Percentiles rank a stretch among this genome's conserved stretches.
phyloP scores from a whole-genome alignment of 805 yeast species.

The Metschnikowia picachoensis region DNA sequence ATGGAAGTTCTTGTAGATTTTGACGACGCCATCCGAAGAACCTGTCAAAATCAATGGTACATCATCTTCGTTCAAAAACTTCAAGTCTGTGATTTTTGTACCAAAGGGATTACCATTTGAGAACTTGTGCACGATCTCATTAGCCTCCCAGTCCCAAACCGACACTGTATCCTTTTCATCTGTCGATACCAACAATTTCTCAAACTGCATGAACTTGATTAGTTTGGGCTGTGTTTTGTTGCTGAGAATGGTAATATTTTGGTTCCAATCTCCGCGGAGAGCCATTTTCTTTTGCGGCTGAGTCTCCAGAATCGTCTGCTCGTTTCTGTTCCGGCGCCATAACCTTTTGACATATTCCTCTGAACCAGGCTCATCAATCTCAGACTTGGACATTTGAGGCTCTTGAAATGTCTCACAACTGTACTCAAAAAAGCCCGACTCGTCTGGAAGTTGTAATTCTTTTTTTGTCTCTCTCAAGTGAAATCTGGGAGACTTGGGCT shows the following conservation, averaged over 20 bases:
- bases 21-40: slow-evolving; percentile 91
- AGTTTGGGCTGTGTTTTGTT: slow-evolving; percentile 78
- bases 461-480: slow-evolving; percentile 30
- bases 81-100: slow-evolving; percentile 81
- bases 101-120: slow-evolving; percentile 85
- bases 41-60: slow-evolving; percentile 80
- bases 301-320: slow-evolving; percentile 77
- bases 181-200: slow-evolving; percentile 69
- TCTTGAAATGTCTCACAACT: slow-evolving; percentile 92
- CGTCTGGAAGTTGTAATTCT: slow-evolving; percentile 47
- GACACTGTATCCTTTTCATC: slow-evolving; percentile 82
- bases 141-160: slow-evolving; percentile 82
- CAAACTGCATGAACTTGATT: slow-evolving; percentile 85
- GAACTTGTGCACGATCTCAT: slow-evolving; percentile 59
- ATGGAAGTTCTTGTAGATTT: slow-evolving; percentile 76
- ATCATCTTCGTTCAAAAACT: slow-evolving; percentile 90
- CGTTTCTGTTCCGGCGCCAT: slow-evolving; percentile 91
- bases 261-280: slow-evolving; percentile 81
- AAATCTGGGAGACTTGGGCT: slow-evolving; percentile 59
- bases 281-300: slow-evolving; percentile 87
- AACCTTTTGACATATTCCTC: slow-evolving; percentile 73
- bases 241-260: slow-evolving; percentile 52
- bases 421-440: slow-evolving; percentile 66
- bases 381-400: slow-evolving; percentile 85
- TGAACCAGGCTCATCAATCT: slow-evolving; percentile 89